phyloP scores from a whole-genome alignment of 768 basidiomycete species.

The Mycena capillaripes region DNA sequence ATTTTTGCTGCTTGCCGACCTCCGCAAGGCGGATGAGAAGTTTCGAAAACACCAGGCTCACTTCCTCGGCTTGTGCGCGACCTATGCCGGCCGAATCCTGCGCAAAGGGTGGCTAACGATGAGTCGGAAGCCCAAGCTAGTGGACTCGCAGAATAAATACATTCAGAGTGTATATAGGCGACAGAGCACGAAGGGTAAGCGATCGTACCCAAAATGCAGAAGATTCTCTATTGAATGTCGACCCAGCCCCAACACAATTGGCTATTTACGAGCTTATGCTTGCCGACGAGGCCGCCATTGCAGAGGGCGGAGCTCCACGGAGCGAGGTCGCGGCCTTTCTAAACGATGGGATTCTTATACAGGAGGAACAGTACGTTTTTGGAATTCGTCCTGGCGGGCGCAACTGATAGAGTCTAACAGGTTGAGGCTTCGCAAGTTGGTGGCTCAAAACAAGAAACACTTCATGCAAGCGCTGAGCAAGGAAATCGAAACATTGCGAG shows the following conservation, averaged over 20 bases:
- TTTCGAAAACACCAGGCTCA: background rate
- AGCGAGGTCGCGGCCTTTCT: background rate
- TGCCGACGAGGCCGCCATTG: background rate
- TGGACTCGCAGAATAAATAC: background rate
- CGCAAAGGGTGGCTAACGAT: background rate
- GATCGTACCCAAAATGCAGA: too few relatives aligned
- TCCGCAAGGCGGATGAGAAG: background rate
- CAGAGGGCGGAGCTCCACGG: background rate
- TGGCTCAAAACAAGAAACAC: background rate
- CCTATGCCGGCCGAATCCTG: background rate
- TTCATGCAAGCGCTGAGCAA: background rate
- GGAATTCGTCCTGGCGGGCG: too few relatives aligned
- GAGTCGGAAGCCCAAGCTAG: background rate
- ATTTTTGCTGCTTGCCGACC: background rate
- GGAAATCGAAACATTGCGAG: background rate
- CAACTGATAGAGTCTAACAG: background rate
- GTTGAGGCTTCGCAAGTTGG: background rate
- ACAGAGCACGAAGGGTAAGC: background rate
- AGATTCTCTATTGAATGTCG: too few relatives aligned
- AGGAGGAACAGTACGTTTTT: slow-evolving; percentile 9
- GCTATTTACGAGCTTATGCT: slow-evolving; percentile 2
- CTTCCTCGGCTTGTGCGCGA: slow-evolving; percentile 6
- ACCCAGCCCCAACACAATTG: background rate
- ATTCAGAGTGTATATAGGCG: slow-evolving; percentile 4
- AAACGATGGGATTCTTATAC: background rate